These are phyloP conservation scores for Xylariomycetidae sp. DNA, from an alignment of 2,329 filamentous ascomycete genomes.

Conservation along the genomic window DNA sequence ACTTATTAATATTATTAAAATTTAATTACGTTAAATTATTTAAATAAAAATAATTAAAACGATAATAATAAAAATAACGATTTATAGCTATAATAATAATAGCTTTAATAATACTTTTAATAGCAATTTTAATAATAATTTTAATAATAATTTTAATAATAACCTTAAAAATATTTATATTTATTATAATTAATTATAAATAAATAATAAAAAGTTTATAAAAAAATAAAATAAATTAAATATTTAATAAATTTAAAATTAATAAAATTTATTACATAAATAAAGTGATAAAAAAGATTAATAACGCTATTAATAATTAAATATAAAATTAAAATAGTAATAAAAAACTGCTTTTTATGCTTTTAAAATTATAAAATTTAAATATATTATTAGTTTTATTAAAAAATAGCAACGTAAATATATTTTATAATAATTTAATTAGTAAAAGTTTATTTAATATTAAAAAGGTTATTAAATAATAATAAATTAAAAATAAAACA, in stretches of 20 bases:
- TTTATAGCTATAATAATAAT: not conserved
- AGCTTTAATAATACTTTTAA: not conserved
- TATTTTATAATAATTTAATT: no score
- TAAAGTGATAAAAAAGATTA: no score
- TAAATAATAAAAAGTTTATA: not conserved
- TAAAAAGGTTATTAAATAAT: no score
- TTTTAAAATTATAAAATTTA: no score
- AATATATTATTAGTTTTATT: no score
- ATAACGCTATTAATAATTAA: no score
- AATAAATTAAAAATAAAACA: no score
- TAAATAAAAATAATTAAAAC: no score
- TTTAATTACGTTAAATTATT: not conserved
- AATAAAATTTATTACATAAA: not conserved
- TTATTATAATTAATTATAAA: not conserved
- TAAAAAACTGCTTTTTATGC: no score
- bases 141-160: not conserved
- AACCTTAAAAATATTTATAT: not conserved
- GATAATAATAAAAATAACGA: not conserved
- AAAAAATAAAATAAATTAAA: not conserved
- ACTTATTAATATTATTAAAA: not conserved
- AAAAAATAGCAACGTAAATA: no score
- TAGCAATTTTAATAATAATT: not conserved
- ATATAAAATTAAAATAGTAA: no score
- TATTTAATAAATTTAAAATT: not conserved
- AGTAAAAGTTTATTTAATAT: no score